phyloP scores from a whole-genome alignment of 805 yeast genomes.

The Komagataella pseudopastoris region DNA sequence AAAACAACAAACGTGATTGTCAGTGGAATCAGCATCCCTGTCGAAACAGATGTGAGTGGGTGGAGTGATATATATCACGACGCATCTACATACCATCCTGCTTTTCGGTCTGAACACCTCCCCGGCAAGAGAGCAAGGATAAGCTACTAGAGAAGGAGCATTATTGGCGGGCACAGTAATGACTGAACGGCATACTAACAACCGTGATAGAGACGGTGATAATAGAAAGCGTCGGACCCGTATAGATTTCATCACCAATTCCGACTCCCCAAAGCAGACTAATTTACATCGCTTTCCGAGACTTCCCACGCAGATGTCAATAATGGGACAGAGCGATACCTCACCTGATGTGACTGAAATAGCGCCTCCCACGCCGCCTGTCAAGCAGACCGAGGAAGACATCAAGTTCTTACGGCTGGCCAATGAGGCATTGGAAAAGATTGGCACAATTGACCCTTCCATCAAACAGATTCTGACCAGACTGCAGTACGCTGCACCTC shows the following conservation, averaged over 20 bases:
- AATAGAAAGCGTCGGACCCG: neutral
- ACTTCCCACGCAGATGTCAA: neutral
- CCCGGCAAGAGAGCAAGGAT: neutral
- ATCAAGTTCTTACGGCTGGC: conserved; percentile 43
- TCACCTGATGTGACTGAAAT: neutral
- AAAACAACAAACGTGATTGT: neutral
- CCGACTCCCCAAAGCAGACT: neutral
- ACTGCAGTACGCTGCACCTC: conserved; percentile 43
- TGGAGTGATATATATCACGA: neutral
- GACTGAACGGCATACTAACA: neutral
- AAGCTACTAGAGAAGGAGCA: neutral
- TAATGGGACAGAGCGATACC: neutral
- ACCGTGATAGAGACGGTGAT: neutral
- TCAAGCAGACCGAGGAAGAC: conserved; percentile 28
- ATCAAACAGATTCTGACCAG: conserved; percentile 43
- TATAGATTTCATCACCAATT: neutral
- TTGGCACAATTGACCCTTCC: conserved; percentile 44
- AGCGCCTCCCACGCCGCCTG: neutral
- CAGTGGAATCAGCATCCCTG: neutral
- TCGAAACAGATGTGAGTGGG: neutral
- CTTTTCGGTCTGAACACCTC: neutral
- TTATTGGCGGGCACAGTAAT: neutral
- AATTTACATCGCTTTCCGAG: neutral
- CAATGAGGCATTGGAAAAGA: conserved; percentile 39
- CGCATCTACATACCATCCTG: neutral